Evolutionary conservation across 352 stramenopile genomes (phyloP), one percentile per base, ranked within the genome.

Genomic region (Globisporangium middletonii): DNA sequence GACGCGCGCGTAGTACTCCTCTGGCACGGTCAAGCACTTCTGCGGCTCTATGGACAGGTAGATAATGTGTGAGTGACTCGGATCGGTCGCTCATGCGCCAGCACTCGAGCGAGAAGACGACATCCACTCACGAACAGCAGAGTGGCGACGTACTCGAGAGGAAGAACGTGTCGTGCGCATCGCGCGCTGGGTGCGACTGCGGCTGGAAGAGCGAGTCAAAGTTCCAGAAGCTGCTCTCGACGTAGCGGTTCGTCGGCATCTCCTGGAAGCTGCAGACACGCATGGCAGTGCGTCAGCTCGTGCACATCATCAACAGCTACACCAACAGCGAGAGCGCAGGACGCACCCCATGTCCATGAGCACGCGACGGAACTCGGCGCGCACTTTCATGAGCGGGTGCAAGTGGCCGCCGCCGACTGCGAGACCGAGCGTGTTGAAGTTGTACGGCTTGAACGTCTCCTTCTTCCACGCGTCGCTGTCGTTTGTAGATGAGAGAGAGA

Each of bases 131-230:
- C 27, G 38, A 37, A 27, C 30, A 46, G n/a, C 49, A 45, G n/a
- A 55, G 7, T 15, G 4, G 43, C 2, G 26, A 80, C 80, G 62
- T 47, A 92, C 83, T 73, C 2, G 98, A 98, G 60, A 99, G 96
- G 83, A 99, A 99, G 79, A 99, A 99, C 38, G 97, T 99, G 76
- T 99, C 97, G 71, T 99, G 97, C 28, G 97, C 97, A 71, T 99
- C 97, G 65, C 97, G 85, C 16, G 97, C 97, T 44, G 97, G 97
- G 71, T 99, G 97, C 35, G 87, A 98, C 83, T 99, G 97, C 45
- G 97, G 97, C 83, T 99, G 97, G 75, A 99, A 99, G 53, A 99
- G 86, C 52, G 96, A 96, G 75, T 99, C 97, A 75, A 99, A 99
- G 83, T 99, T 99, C 97, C 97, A 99, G 75, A 99, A 99, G 62